phyloP scores from a whole-genome alignment of 768 basidiomycete species.

The Macrolepiota dolichaula region DNA sequence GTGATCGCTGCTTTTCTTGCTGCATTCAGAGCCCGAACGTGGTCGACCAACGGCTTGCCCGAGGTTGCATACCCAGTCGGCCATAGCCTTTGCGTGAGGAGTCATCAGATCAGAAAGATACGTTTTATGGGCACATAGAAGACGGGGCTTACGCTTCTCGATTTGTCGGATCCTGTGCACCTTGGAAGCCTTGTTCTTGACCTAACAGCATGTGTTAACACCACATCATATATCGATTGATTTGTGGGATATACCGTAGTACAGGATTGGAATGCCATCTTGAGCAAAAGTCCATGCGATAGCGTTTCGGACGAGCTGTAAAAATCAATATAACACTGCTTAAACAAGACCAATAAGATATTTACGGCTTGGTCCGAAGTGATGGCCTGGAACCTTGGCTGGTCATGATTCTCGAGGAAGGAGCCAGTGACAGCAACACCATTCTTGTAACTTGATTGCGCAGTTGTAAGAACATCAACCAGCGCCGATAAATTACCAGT shows the following conservation, averaged over 20 bases:
- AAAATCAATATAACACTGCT: neutral
- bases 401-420: slow-evolving; percentile 71
- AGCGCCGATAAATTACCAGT: slow-evolving; percentile 44
- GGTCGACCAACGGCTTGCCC: slow-evolving; percentile 41
- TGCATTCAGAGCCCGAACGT: slow-evolving; percentile 46
- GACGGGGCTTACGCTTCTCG: slow-evolving; percentile 47
- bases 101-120: neutral
- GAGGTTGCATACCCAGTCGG: slow-evolving; percentile 47
- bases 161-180: slow-evolving; percentile 56
- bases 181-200: slow-evolving; percentile 65
- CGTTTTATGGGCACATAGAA: neutral
- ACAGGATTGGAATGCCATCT: slow-evolving; percentile 69
- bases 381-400: slow-evolving; percentile 54
- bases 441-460: slow-evolving; percentile 42
- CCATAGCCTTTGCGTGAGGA: slow-evolving; percentile 50
- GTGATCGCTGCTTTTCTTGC: slow-evolving; percentile 49
- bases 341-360: neutral
- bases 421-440: slow-evolving; percentile 44
- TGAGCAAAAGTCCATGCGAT: slow-evolving; percentile 63
- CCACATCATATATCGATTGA: neutral
- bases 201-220: slow-evolving; percentile 12
- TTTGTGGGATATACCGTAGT: slow-evolving; percentile 20
- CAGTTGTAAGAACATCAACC: slow-evolving; percentile 22
- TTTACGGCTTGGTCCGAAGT: slow-evolving; percentile 43
- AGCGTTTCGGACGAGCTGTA: slow-evolving; percentile 43